Base-by-base conservation (phyloP, 2,329 filamentous ascomycete species). In the Clonostachys rhizophaga region DNA sequence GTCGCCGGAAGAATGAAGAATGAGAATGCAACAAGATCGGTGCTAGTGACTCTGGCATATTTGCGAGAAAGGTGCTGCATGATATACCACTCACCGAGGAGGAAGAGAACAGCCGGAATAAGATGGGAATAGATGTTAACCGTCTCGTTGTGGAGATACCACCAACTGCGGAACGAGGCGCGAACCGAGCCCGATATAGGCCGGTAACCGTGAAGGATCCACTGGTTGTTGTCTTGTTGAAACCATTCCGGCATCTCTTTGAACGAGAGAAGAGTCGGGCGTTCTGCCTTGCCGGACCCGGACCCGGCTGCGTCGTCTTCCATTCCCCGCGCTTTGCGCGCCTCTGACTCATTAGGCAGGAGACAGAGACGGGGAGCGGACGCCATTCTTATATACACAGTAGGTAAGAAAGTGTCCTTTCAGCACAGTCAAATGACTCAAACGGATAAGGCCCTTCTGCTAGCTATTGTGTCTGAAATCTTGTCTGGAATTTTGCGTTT, bases 121-220 rank as follows among this genome's bases (percentile, higher is more conserved):
- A 78, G 61, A 53, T 65, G 61, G 14, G 60, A 55, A 51, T 56
- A 62, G 45, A 65, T 64, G 49, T 64, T 64, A 52, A 57, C 50
- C 12, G 58, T 58, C 49, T 65, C 58, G 49, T 65, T 65, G 53
- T 65, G 61, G n/a, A 63, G 53, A 54, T 71, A 70, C 5, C 54
- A 48, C 60, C 64, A 67, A 52, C 71, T 75, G 14, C 53, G 46
- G 46, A 75, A 54, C 49, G 64, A 75, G 9, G 49, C 52, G 3
- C 42, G 45, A 13, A 55, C 53, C 1, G 71, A 74, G 42, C 61
- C 52, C 9, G 64, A 67, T 12, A 65, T 62, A 8, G 67, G 68
- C 13, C 72, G 69, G 52, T 76, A 76, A 17, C 69, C 70, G 7
- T 59, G 55, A 24, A 59, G 56, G 45, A 74, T 69, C 51, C 63